Base-by-base conservation (phyloP, 768 basidiomycete genomes). In the Tephrocybe sp. region DNA sequence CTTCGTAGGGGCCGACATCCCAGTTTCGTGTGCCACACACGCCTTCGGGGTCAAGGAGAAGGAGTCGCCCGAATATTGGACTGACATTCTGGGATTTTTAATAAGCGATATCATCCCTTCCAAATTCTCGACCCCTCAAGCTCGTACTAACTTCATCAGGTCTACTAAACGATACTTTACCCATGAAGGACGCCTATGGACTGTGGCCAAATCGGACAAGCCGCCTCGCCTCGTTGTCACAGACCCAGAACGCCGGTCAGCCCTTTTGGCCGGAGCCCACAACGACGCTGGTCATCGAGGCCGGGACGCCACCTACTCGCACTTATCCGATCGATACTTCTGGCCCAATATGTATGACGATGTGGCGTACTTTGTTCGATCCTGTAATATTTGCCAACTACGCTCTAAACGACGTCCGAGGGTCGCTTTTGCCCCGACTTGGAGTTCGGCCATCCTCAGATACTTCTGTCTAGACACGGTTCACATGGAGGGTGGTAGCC, bases 321-420 rank as follows among this genome's bases (percentile, higher is more conserved):
- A 49, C 15, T 45, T 69, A 1, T 4, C 22, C 0, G 59, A 67
- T 7, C 47, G 60, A 0, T 64, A 60, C 25, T 68, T 65, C 53
- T 72, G 70, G 72, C 72, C 66, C 0, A 58, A 66, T 40, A 67
- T 70, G 64, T 55, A 61, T 24, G 47, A 58, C 6, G 54, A 66
- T 13, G 42, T 68, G 7, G 24, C 52, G 1, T 67, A 60, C 44
- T 67, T 63, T 24, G 55, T 71, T 0, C 27, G 60, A 2, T 68
- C 69, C 0, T 73, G 71, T 49, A 52, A 64, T 12, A 49, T 57
- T 10, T 73, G 69, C 23, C 69, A 73, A 49, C 52, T 61, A 4
- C 50, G 55, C 0, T 52, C 58, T 5, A 54, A 50, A 8, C 24
- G 39, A 3, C 54, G 56, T 9, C 55, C 68, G 0, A 29, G 47